phyloP scores from a whole-genome alignment of 306 rosid species.

The Cucumis sativus region DNA sequence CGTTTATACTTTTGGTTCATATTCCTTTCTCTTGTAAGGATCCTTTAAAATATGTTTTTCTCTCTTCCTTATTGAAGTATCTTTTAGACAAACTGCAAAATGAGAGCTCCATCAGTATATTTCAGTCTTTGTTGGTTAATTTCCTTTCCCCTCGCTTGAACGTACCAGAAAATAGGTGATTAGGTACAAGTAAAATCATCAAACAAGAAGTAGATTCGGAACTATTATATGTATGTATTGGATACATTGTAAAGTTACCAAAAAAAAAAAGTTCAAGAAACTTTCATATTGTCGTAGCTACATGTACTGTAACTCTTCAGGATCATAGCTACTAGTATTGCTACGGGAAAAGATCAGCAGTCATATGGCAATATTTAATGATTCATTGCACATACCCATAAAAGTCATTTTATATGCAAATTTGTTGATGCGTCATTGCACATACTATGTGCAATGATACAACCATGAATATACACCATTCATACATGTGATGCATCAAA shows the following conservation, averaged over 20 bases:
- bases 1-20: conserved; percentile 7
- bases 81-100: not conserved
- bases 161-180: not conserved
- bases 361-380: not conserved
- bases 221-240: not conserved
- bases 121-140: conserved; percentile 2
- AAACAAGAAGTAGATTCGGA: not conserved
- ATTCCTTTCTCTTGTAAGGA: conserved; percentile 5
- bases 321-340: not conserved
- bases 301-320: not conserved
- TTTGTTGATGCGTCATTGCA: not conserved
- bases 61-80: not conserved
- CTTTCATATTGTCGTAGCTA: not conserved
- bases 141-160: not conserved
- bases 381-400: not conserved
- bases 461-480: not conserved
- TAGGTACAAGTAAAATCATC: not conserved
- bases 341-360: not conserved
- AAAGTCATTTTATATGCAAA: not conserved
- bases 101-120: not conserved
- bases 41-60: not conserved
- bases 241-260: not conserved
- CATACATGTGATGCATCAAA: not conserved
- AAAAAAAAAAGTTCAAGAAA: not conserved
- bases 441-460: not conserved